Conservation (phyloP, 2,329 filamentous ascomycete genomes). For the Fusarium floridanum region DNA sequence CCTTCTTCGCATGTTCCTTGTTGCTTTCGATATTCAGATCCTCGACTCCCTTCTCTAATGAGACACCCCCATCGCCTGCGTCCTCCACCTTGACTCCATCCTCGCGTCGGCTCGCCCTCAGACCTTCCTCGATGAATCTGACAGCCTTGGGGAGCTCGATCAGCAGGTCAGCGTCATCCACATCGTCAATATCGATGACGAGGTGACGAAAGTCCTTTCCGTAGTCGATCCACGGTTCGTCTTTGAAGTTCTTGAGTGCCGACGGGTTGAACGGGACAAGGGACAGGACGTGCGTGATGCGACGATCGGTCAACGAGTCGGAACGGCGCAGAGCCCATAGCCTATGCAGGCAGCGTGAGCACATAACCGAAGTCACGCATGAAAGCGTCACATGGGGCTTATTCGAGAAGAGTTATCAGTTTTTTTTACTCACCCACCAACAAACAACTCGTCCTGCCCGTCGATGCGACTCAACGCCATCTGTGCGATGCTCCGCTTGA, state of each 20-base stretch:
- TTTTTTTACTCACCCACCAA: slow-evolving; percentile 53
- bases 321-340: slow-evolving; percentile 83
- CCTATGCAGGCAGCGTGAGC: slow-evolving; percentile 51
- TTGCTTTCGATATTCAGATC: slow-evolving; percentile 25
- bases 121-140: slow-evolving; percentile 83
- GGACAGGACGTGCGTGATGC: slow-evolving; percentile 93
- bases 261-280: slow-evolving; percentile 71
- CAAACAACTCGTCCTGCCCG: slow-evolving; percentile 57
- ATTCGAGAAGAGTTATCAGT: slow-evolving; percentile 1
- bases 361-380: not conserved
- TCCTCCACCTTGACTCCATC: slow-evolving; percentile 17
- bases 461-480: slow-evolving; percentile 60
- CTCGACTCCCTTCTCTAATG: slow-evolving; percentile 35
- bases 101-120: slow-evolving; percentile 55
- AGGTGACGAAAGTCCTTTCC: slow-evolving; percentile 77
- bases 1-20: slow-evolving; percentile 26
- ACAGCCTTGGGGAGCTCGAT: slow-evolving; percentile 83
- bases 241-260: slow-evolving; percentile 59
- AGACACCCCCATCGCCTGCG: slow-evolving; percentile 35
- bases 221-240: slow-evolving; percentile 62
- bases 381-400: slow-evolving; percentile 19
- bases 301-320: slow-evolving; percentile 75
- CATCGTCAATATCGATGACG: slow-evolving; percentile 88
- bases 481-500: slow-evolving; percentile 49
- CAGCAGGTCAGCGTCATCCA: slow-evolving; percentile 88